Base-by-base conservation (phyloP, 257 asterid species). In the Przewalskia tangutica region DNA sequence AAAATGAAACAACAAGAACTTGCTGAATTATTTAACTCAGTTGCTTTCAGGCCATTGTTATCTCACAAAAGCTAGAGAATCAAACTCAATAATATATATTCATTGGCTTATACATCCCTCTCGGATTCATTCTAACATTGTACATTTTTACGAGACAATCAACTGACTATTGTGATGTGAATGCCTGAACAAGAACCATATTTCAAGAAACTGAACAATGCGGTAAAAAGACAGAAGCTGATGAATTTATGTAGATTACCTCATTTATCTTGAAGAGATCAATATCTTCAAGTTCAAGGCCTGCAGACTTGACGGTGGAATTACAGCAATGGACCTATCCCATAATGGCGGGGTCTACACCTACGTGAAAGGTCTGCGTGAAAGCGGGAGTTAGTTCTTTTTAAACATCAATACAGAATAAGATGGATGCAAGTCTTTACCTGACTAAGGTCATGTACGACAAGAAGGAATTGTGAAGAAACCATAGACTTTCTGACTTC, bases 301-400 rank as follows among this genome's bases (percentile, higher is more conserved):
- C 99, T 54, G 99, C 98, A 89, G 98, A 87, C 87, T 92, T 96
- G 84, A 92, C 97, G 6, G 99, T 48, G 99, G 99, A 84, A 96
- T 96, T 58, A 96, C 98, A 50, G 98, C 98, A n/a, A n/a, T 63
- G 99, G 99, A 76, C 99, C 99, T 82, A 95, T 81, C 99, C 99
- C 99, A 95, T 95, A 83, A 95, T 86, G 6, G 97, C 97, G 60
- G 99, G 99, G 85, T 96, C 99, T 3, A 96, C 99, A 84, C 99
- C 99, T 79, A 96, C 98, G 4, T n/a, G 98, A 88, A 96, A 96
- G 82, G 93, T 92, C 99, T 96, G 85, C 85, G 86, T 50, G 79
- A 75, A 75, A 13, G 23, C 8, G 23, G 20, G 62, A 23, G 44
- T 73, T 73, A 13, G 44, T 48, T 23, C 44, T 48, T 23, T 20